Evolutionary conservation across 73 alveolate genomes (phyloP).

Genomic region (Paramecium octaurelia): DNA sequence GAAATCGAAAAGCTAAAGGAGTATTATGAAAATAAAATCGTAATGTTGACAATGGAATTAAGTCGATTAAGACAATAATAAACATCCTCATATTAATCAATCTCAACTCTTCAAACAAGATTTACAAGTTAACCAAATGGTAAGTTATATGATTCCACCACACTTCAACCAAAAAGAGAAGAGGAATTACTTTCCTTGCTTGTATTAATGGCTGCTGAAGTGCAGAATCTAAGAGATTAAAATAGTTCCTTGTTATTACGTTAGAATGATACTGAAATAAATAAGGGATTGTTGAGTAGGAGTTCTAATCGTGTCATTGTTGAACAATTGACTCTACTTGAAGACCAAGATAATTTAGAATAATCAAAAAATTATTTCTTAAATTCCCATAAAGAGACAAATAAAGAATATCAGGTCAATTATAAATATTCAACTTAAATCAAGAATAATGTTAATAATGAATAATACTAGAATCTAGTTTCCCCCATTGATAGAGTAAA

Average conservation of each 20-base stretch:
- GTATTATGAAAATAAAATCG: conserved; percentile 22
- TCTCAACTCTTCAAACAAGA: background rate
- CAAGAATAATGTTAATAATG: background rate
- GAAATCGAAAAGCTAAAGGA: background rate
- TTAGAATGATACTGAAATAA: background rate
- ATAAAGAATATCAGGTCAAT: background rate
- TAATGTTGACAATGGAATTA: background rate
- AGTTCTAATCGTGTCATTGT: background rate
- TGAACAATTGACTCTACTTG: background rate
- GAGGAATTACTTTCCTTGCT: background rate
- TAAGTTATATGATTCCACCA: background rate
- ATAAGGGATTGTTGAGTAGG: background rate
- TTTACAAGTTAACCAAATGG: background rate
- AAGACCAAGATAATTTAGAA: background rate
- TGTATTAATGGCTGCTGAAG: conserved; percentile 1
- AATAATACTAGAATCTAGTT: background rate
- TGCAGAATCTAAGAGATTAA: background rate
- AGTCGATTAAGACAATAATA: background rate
- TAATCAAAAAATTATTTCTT: background rate
- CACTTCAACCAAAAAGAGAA: background rate
- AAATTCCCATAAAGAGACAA: background rate
- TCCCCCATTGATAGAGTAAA: background rate
- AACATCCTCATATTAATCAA: background rate
- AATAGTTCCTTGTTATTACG: background rate
- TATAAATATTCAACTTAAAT: background rate